Base-by-base conservation (phyloP, 768 basidiomycete genomes). In the Holtermannia corniformis region DNA sequence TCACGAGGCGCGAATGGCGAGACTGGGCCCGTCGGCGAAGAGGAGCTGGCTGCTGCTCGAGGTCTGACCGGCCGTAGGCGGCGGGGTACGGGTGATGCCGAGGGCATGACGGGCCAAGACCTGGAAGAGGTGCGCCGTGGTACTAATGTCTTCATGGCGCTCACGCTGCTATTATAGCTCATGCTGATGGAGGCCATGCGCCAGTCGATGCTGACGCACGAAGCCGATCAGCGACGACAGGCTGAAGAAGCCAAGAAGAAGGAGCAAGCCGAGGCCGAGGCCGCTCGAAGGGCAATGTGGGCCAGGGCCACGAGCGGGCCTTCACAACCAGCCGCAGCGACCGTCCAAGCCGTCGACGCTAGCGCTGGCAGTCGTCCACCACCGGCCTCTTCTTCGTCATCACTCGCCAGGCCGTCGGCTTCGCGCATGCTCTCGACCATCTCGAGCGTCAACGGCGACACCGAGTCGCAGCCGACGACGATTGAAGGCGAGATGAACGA, bases 141-240 rank as follows among this genome's bases (percentile, higher is more conserved):
- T 3, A 46, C 32, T 20, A 7, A 23, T 19, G 23, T 21, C 16
- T 54, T 41, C 25, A 24, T 26, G 22, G 43, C 50, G 47, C 16
- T 43, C 41, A 47, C 23, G 13, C 12, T 11, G 16, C 49, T 21
- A 11, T 32, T 42, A 20, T 58, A 99, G 89, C 75, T 99, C 42
- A 96, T 97, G 93, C 77, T 99, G 50, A 92, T 92, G 87, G 95
- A 97, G 74, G 95, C 95, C 3, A 97, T 99, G 91, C 82, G 93
- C 50, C 75, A 95, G 52, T 95, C 90, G 23, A 76, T 96, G 59
- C 70, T 95, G 45, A 93, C 97, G 53, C 91, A 97, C 64, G 92
- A 96, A 73, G 90, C 90, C 64, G 86, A 90, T 51, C 88, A 90
- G 67, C 79, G 82, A 63, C 73, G 74, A 49, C 52, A 64, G 16